These are phyloP conservation scores for Cladosporium velox DNA, from an alignment of 2,329 filamentous ascomycete species.

Conservation along the genomic window DNA sequence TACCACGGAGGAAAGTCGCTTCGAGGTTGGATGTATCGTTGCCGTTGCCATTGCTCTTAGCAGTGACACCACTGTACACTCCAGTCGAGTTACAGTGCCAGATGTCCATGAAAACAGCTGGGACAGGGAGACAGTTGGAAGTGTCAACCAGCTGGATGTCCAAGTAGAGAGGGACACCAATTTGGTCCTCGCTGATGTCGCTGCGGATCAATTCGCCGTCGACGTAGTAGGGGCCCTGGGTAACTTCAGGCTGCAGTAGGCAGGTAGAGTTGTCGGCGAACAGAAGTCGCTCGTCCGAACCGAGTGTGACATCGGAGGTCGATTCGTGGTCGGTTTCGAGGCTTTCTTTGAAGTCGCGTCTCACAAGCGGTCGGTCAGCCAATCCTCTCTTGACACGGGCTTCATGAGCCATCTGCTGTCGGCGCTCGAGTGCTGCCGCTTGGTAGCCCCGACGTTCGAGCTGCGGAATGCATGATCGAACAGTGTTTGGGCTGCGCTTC, in stretches of 20 bases:
- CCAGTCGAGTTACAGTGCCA: conserved; percentile 52
- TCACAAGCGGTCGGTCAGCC: conserved; percentile 23
- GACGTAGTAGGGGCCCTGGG: conserved; percentile 36
- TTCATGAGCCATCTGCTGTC: conserved; percentile 27
- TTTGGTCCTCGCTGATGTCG: conserved; percentile 44
- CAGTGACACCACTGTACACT: conserved; percentile 44
- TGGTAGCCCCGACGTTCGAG: conserved; percentile 27
- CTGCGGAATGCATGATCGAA: conserved; percentile 27
- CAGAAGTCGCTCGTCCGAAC: conserved; percentile 25
- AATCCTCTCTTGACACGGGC: conserved; percentile 28
- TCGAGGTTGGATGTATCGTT: conserved; percentile 26
- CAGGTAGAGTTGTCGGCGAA: conserved; percentile 30
- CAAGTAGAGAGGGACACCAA: conserved; percentile 43
- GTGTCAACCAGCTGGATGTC: conserved; percentile 48
- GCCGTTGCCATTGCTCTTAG: conserved; percentile 26
- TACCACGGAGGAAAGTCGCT: conserved; percentile 42
- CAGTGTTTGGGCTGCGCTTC: conserved; percentile 25
- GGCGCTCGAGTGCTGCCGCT: conserved; percentile 27
- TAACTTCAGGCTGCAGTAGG: conserved; percentile 32
- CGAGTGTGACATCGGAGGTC: conserved; percentile 23
- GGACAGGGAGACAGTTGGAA: conserved; percentile 44
- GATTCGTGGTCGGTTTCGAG: conserved; percentile 30
- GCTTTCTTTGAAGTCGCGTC: conserved; percentile 27
- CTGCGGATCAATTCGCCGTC: conserved; percentile 40
- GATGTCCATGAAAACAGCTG: conserved; percentile 45